phyloP scores from a whole-genome alignment of 371 early-diverging fungal species.

The Chytridium lagenaria region DNA sequence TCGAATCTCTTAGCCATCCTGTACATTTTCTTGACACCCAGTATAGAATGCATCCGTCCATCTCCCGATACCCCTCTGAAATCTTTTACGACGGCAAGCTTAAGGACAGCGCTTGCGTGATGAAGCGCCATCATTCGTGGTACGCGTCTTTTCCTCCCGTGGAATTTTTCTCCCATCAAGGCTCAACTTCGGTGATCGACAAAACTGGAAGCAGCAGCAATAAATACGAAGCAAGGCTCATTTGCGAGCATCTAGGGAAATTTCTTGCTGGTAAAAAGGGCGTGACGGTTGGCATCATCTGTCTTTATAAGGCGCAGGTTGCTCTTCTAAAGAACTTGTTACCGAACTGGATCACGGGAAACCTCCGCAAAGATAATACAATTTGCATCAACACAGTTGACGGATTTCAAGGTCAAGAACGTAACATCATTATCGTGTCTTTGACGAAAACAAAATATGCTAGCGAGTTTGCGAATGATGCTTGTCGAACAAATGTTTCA shows the following conservation, averaged over 20 bases:
- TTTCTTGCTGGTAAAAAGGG: background rate
- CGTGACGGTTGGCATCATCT: slow-evolving; percentile 27
- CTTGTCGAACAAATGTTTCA: slow-evolving; percentile 33
- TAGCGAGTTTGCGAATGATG: slow-evolving; percentile 74
- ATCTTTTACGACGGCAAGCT: slow-evolving; percentile 31
- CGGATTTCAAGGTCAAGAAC: slow-evolving; percentile 84
- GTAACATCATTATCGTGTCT: slow-evolving; percentile 75
- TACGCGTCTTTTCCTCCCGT: slow-evolving; percentile 21
- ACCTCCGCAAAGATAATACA: no score
- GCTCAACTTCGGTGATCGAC: background rate
- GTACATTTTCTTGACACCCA: slow-evolving; percentile 30
- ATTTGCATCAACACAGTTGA: no score
- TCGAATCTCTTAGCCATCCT: slow-evolving; percentile 13
- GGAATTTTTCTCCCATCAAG: slow-evolving; percentile 26
- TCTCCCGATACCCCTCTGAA: slow-evolving; percentile 23
- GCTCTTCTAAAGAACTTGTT: no score
- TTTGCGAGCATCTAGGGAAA: slow-evolving; percentile 11
- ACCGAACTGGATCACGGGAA: no score
- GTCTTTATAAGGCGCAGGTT: slow-evolving; percentile 32
- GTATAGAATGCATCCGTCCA: slow-evolving; percentile 40
- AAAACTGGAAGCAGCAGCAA: slow-evolving; percentile 22
- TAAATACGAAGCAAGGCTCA: slow-evolving; percentile 25
- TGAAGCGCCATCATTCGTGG: slow-evolving; percentile 19
- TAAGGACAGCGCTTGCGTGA: slow-evolving; percentile 18
- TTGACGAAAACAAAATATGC: slow-evolving; percentile 66